Base-by-base conservation (phyloP, 768 basidiomycete genomes). In the Mycena vitilis region DNA sequence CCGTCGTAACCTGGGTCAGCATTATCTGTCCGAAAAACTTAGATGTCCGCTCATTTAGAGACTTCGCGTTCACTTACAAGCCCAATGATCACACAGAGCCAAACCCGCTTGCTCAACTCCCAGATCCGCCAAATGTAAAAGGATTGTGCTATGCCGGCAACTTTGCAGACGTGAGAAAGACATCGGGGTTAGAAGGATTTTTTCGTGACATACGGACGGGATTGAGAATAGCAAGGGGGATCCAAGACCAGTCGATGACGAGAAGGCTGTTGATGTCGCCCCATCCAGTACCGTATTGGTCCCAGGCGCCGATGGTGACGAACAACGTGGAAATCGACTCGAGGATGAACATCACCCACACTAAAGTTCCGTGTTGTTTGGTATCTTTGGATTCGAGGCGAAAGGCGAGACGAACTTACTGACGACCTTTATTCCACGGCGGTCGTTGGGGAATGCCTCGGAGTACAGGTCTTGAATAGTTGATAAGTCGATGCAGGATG, bases 111-210 rank as follows among this genome's bases (percentile, higher is more conserved):
- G 38, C 60, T 70, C 68, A 72, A 57, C n/a, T 25, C 40, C 44
- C 48, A 68, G 38, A 73, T 73, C 13, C 72, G 69, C 72, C 72
- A 73, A 4, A 58, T 51, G 34, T 73, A 73, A 60, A 73, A 73
- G 51, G 56, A 37, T 38, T 73, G 72, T 1, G 69, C 72, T 60
- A 73, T 65, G 2, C 25, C 63, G 18, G 72, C 72, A 45, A 73
- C 72, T 73, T 55, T 18, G 58, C 20, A 20, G 15, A 40, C 5
- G 10, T 11, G 30, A 20, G 1, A 25, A 37, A 22, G 55, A 30
- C 45, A 47, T 20, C 44, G 22, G 3, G 45, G 3, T 9, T 5
- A 23, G 5, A 30, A 30, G 30, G 30, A 22, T 48, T n/a, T n/a
- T 20, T 64, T 34, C 42, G 25, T 42, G 30, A 15, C 34, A 40